Base-by-base conservation (phyloP, 441 rosid genomes). In the Gossypium laxum region DNA sequence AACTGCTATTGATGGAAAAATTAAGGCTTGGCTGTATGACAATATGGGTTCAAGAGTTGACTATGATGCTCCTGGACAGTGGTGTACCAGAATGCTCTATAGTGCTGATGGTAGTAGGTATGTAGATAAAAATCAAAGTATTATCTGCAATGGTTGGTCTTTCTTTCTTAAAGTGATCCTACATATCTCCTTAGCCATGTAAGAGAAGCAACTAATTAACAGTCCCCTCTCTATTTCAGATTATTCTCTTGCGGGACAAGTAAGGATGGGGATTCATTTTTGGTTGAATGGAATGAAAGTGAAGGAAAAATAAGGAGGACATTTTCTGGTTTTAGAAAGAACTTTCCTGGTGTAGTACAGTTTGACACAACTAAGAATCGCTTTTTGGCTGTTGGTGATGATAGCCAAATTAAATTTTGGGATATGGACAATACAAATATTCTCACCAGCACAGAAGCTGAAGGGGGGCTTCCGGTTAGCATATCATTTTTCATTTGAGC, bases 11-110 rank as follows among this genome's bases (percentile, higher is more conserved):
- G 78, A 81, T 81, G 84, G 84, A 21, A 81, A 76, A 76, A 81
- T 81, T 55, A 81, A 81, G 76, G 84, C 84, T 50, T 81, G 84
- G 84, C 67, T 78, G 72, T 81, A 81, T 78, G 84, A 81, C 61
- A 81, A 76, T 57, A 28, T 71, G 73, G 84, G 82, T 52, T 78
- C 84, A 24, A 67, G 84, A 69, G 84, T 81, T 57, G 84, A 81
- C 72, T 81, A 81, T 59, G 82, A 81, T 68, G 84, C 84, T 71
- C 84, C 84, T 30, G 84, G 84, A 28, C 70, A 34, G 5, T 67
- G 82, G 80, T 74, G 82, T 41, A 81, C 84, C 3, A 81, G 59
- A 5, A 81, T 81, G 84, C 80, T 71, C 28, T 81, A 81, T 65
- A 81, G 78, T 45, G 82, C 80, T 32, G 84, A 81, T 4, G 82